Conservation (phyloP, 2,329 filamentous ascomycete genomes). For the Alternaria triticina region DNA sequence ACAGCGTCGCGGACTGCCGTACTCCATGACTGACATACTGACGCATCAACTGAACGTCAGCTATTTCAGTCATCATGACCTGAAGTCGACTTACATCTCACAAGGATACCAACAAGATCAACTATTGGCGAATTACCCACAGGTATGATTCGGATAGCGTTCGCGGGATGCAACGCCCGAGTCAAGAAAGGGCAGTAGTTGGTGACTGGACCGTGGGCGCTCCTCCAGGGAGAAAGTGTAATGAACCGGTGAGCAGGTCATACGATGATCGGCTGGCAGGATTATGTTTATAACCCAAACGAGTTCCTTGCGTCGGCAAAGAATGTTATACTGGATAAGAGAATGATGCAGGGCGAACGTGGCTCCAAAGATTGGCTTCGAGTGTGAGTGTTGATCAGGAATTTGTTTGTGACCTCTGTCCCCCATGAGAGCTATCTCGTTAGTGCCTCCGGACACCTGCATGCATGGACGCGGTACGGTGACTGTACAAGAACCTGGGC, state of each 20-base stretch:
- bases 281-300: conserved; percentile 26
- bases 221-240: neutral
- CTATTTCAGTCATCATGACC: neutral
- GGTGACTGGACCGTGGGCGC: neutral
- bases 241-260: conserved; percentile 10
- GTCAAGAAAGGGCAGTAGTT: neutral
- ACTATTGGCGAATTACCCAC: neutral
- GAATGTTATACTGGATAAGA: neutral
- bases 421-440: neutral
- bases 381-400: neutral
- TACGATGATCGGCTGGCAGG: conserved; percentile 8
- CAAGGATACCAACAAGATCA: neutral
- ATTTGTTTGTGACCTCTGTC: conserved; percentile 9
- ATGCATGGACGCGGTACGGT: conserved; percentile 5
- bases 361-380: conserved; percentile 8
- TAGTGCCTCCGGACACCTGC: conserved; percentile 10
- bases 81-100: neutral
- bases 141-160: neutral
- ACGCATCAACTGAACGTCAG: neutral
- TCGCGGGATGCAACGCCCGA: neutral
- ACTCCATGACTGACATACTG: conserved; percentile 20
- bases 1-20: conserved; percentile 24
- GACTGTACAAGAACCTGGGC: conserved; percentile 8
- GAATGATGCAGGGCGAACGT: conserved; percentile 5
- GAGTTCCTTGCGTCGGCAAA: neutral